A percentile compares a stretch with the other conserved stretches of the same genome.
These are phyloP conservation scores for Yarrowia deformans DNA, from an alignment of 805 yeast species.

Conservation along the genomic window DNA sequence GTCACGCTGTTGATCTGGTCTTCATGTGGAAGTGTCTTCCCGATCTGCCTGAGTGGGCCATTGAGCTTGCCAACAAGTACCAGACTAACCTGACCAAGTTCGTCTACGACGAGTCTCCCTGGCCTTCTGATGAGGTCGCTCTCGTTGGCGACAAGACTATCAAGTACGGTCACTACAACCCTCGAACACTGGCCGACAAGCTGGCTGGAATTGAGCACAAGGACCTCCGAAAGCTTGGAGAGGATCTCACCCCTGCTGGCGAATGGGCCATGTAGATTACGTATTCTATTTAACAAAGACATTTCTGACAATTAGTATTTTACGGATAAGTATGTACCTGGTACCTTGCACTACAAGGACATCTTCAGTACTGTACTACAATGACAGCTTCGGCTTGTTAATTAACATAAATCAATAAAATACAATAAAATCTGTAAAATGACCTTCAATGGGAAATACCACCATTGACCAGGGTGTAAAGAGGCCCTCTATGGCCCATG, in stretches of 20 bases:
- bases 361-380: too few species aligned
- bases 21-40: conserved; percentile 47
- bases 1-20: conserved; percentile 51
- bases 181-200: conserved; percentile 23
- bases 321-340: too few species aligned
- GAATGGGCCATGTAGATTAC: conserved; percentile 26
- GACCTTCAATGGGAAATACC: not conserved
- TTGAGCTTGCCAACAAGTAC: conserved; percentile 42
- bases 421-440: not conserved
- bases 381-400: not conserved
- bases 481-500: not conserved
- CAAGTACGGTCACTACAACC: conserved; percentile 23
- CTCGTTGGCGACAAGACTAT: conserved; percentile 8
- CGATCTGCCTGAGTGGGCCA: conserved; percentile 41
- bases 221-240: conserved; percentile 11
- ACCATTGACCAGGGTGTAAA: conserved; percentile 18
- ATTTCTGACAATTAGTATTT: too few species aligned
- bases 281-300: too few species aligned
- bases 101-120: conserved; percentile 46
- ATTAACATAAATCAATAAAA: not conserved
- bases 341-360: too few species aligned
- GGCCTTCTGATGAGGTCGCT: conserved; percentile 44
- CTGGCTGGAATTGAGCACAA: conserved; percentile 1
- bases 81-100: conserved; percentile 47
- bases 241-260: conserved; percentile 13